Percentiles rank a stretch among this genome's conserved stretches.
These are phyloP conservation scores for Corniculantispora saksenae DNA, from an alignment of 2,329 filamentous ascomycete genomes.

Conservation along the genomic window DNA sequence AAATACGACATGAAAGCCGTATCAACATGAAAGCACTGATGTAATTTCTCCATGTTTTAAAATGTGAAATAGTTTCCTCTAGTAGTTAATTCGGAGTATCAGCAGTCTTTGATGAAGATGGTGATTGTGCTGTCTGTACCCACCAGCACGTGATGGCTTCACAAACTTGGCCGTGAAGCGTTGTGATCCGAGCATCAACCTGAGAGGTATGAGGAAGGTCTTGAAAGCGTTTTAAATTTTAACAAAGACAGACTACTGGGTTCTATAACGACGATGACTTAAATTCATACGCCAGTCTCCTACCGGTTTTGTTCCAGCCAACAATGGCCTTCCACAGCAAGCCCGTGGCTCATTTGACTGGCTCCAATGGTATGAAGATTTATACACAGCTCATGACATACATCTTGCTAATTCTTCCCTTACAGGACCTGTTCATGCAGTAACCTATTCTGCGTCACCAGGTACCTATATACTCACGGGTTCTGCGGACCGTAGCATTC, in stretches of 20 bases:
- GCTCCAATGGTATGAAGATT: conserved; percentile 54
- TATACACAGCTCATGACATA: background rate
- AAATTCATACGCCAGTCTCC: background rate
- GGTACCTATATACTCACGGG: conserved; percentile 83
- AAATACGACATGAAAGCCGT: too few species aligned
- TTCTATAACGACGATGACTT: background rate
- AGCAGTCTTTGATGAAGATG: background rate
- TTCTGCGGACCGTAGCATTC: conserved; percentile 79
- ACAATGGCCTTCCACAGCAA: conserved; percentile 48
- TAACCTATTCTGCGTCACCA: conserved; percentile 71
- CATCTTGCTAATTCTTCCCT: background rate
- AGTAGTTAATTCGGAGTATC: too few species aligned
- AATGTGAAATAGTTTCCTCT: too few species aligned
- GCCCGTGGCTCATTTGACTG: conserved; percentile 57
- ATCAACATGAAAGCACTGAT: too few species aligned
- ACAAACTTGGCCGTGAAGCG: background rate
- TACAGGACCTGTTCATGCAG: conserved; percentile 69
- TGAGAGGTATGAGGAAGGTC: too few species aligned
- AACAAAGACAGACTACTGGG: too few species aligned
- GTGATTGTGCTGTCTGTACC: background rate
- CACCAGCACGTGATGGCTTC: conserved; percentile 16
- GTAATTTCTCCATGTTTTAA: too few species aligned
- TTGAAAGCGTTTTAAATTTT: background rate
- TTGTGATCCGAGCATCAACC: background rate
- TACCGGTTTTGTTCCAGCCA: background rate